Evolutionary conservation across 768 basidiomycete genomes (phyloP).

Genomic region (Hortiboletus campestris): DNA sequence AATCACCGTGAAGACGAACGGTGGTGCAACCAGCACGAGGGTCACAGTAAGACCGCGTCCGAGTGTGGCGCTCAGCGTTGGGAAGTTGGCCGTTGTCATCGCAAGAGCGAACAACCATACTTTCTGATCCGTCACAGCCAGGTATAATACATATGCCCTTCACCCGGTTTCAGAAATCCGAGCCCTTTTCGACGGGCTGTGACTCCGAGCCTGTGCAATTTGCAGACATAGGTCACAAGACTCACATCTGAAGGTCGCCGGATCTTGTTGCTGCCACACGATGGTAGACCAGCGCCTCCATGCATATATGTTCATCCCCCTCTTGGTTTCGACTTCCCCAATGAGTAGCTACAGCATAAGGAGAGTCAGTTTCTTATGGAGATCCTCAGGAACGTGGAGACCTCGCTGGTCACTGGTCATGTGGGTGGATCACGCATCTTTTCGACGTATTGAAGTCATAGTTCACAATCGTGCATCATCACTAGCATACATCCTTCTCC

Average conservation of each 20-base stretch:
- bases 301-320: too few relatives aligned
- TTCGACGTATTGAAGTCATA: too few relatives aligned
- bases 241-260: not conserved
- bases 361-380: too few relatives aligned
- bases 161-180: slow-evolving; percentile 33
- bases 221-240: slow-evolving; percentile 11
- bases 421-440: too few relatives aligned
- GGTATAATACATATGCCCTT: slow-evolving; percentile 44
- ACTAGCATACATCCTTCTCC: too few relatives aligned
- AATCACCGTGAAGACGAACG: slow-evolving; percentile 61
- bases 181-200: not conserved
- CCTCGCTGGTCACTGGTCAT: too few relatives aligned
- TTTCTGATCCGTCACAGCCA: slow-evolving; percentile 75
- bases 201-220: not conserved
- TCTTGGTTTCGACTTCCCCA: too few relatives aligned
- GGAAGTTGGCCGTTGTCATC: slow-evolving; percentile 60
- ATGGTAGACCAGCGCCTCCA: too few relatives aligned
- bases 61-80: slow-evolving; percentile 71
- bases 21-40: slow-evolving; percentile 74
- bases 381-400: too few relatives aligned
- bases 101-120: slow-evolving; percentile 78
- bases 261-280: too few relatives aligned
- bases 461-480: too few relatives aligned
- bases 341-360: too few relatives aligned
- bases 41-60: slow-evolving; percentile 62